Base-by-base conservation (phyloP, 1,284 basidiomycete species). In the Pterulicium gracile region DNA sequence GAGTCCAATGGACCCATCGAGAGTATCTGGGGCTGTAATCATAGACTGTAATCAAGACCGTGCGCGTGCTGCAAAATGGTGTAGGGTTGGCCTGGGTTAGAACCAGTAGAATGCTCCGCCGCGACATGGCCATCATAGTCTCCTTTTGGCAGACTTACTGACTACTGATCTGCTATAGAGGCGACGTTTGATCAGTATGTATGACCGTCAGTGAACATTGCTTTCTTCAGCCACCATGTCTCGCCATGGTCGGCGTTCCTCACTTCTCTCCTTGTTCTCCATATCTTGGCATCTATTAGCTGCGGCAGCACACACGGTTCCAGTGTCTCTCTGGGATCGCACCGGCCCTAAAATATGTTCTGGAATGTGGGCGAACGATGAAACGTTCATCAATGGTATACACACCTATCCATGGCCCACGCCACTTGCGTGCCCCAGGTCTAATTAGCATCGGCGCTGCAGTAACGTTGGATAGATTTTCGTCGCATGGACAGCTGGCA, bases 311-410 rank as follows among this genome's bases (percentile, higher is more conserved):
- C n/a, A 32, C 27, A 7, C 7, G n/a, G 27, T 32, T 7, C 27
- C 27, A 7, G 27, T 32, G n/a, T 32, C 27, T 10, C 10, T 10
- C 27, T 32, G 10, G 10, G 89, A 94, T 59, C 82, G 79, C 65
- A 75, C 77, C 42, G 74, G 87, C 44, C 93, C n/a, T n/a, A n/a
- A 98, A 72, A 83, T 86, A 61, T 98, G 94, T 68, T 90, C 85
- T 51, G 94, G 94, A 47, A 96, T 98, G 90, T 95, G 88, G 77
- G 88, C 79, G 20, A 79, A 79, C 46, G 63, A 75, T 46, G 72
- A 80, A 32, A 87, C 93, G 19, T 85, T 76, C 63, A 92, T 97
- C 53, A 89, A 95, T 62, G 81, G 91, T 93, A 60, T 54, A 39
- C 49, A n/a, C n/a, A n/a, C n/a, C n/a, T n/a, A 7, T 32, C n/a